Evolutionary conservation across 1,284 basidiomycete genomes (phyloP).

Genomic region (Chondrostereum purpureum): DNA sequence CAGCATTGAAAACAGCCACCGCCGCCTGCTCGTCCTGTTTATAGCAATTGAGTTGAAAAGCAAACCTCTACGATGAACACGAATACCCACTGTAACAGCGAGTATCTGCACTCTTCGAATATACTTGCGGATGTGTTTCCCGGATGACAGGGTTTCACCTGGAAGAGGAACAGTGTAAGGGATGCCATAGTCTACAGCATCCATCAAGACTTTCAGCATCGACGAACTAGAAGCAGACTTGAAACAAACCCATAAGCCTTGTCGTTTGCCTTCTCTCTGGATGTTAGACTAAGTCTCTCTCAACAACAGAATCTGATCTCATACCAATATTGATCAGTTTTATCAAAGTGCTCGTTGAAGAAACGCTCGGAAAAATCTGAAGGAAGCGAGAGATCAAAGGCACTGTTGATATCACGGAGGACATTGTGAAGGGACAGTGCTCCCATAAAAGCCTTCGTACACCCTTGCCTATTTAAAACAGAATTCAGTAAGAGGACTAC

Average conservation of each 20-base stretch:
- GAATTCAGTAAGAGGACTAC: no score
- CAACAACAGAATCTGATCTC: conserved; percentile 7
- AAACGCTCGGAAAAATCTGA: conserved; percentile 14
- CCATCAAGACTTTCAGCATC: conserved; percentile 1
- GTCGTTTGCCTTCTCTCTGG: not conserved
- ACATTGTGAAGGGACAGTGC: conserved; percentile 13
- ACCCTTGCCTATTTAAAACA: conserved; percentile 18
- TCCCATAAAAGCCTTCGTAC: conserved; percentile 13
- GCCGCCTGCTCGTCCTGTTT: conserved; percentile 12
- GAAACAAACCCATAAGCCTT: not conserved
- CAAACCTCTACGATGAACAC: not conserved
- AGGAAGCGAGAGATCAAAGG: conserved; percentile 8
- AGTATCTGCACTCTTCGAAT: conserved; percentile 11
- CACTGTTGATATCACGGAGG: conserved; percentile 7
- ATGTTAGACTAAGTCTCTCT: not conserved
- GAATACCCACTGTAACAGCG: conserved; percentile 10
- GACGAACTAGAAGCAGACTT: not conserved
- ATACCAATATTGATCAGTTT: conserved; percentile 15
- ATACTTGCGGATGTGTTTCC: conserved; percentile 14
- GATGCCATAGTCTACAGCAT: conserved; percentile 15
- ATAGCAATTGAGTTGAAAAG: not conserved
- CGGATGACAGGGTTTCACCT: conserved; percentile 16
- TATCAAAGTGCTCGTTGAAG: conserved; percentile 13
- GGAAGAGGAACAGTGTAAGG: conserved; percentile 15
- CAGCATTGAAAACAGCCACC: conserved; percentile 8